Conservation (phyloP, 1,284 basidiomycete species). For the Agroathelia rolfsii region DNA sequence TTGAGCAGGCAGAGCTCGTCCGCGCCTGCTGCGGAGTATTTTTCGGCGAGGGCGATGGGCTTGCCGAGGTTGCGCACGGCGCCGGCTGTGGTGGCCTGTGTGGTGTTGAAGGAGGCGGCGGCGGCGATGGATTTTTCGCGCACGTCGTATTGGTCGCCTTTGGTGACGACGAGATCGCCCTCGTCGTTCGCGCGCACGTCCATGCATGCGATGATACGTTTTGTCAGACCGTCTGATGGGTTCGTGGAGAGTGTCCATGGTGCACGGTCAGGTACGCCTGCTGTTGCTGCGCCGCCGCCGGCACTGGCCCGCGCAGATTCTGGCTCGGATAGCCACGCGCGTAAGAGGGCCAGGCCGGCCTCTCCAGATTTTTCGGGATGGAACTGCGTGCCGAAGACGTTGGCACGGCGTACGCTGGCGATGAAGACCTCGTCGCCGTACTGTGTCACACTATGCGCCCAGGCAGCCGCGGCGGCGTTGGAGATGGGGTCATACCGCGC, state of each 20-base stretch:
- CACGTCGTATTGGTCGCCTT: constrained; percentile 98
- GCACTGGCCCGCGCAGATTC: constrained; percentile 27
- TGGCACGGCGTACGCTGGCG: constrained; percentile 74
- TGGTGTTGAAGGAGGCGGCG: too few relatives aligned
- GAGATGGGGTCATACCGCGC: constrained; percentile 57
- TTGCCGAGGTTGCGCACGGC: constrained; percentile 96
- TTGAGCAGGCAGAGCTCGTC: constrained; percentile 98
- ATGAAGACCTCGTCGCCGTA: constrained; percentile 92
- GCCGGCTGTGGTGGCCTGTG: constrained; percentile 42
- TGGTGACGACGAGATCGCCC: constrained; percentile 97
- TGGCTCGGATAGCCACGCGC: constrained; percentile 71
- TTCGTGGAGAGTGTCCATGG: constrained; percentile 11
- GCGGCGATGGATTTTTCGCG: constrained; percentile 59
- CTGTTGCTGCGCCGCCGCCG: too few relatives aligned
- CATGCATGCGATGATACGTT: constrained; percentile 95
- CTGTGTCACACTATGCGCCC: constrained; percentile 83
- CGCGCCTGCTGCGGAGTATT: constrained; percentile 85
- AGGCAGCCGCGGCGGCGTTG: constrained; percentile 49
- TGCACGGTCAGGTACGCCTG: constrained; percentile 18
- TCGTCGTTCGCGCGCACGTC: constrained; percentile 95
- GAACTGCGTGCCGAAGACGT: constrained; percentile 93
- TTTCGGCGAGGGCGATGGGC: constrained; percentile 84
- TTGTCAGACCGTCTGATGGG: constrained; percentile 63
- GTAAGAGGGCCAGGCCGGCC: constrained; percentile 80
- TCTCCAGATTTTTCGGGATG: constrained; percentile 97